These are phyloP conservation scores for Phytopythium helicoides DNA, from an alignment of 352 stramenopile genomes.

Conservation along the genomic window DNA sequence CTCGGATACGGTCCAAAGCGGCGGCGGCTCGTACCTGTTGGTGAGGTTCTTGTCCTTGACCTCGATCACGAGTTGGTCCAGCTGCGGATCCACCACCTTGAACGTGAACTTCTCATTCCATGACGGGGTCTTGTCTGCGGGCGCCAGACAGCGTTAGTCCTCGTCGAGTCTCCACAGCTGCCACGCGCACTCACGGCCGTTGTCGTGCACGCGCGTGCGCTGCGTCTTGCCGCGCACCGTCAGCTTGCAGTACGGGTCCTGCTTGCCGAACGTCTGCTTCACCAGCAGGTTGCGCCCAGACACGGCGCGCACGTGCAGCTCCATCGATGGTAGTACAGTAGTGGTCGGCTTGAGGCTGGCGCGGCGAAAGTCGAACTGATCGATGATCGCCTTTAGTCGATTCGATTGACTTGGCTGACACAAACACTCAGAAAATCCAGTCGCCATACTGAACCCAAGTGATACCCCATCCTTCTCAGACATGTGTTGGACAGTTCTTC, in stretches of 20 bases:
- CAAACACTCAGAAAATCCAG: too few relatives aligned
- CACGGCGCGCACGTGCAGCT: conserved; percentile 78
- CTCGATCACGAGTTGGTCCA: conserved; percentile 69
- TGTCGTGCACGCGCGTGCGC: conserved; percentile 82
- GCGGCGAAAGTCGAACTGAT: too few relatives aligned
- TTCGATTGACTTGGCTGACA: too few relatives aligned
- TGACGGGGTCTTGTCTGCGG: conserved; percentile 56
- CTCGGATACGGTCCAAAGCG: too few relatives aligned
- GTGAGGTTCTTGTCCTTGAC: conserved; percentile 88
- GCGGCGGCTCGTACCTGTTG: conserved; percentile 34
- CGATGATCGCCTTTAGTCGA: too few relatives aligned
- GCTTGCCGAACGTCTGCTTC: conserved; percentile 84
- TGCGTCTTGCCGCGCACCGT: conserved; percentile 53
- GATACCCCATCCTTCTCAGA: too few relatives aligned
- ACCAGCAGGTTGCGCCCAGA: conserved; percentile 77
- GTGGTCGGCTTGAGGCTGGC: too few relatives aligned
- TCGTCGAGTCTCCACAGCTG: background rate
- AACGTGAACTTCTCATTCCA: conserved; percentile 88
- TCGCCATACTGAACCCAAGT: too few relatives aligned
- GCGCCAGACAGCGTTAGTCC: background rate
- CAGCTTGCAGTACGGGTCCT: conserved; percentile 83
- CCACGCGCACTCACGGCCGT: conserved; percentile 47
- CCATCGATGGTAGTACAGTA: too few relatives aligned
- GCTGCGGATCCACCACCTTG: conserved; percentile 61
- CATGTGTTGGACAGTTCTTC: too few relatives aligned